Evolutionary conservation across 768 basidiomycete species (phyloP).

Genomic region (Boletus tomentosulus): DNA sequence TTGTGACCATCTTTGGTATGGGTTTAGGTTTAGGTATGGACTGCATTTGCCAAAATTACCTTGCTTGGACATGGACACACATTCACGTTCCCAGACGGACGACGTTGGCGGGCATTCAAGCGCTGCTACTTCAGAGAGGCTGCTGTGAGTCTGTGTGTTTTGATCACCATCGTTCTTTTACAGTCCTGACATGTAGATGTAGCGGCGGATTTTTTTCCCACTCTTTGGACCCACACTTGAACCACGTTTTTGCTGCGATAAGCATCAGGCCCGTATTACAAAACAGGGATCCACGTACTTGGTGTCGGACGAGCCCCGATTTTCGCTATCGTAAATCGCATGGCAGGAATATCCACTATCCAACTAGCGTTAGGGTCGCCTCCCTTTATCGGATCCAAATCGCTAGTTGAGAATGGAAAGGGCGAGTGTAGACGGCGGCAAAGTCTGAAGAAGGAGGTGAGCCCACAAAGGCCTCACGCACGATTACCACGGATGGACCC

Average conservation of each 20-base stretch:
- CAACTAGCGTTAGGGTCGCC: neutral
- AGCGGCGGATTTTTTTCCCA: neutral
- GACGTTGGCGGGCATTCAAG: neutral
- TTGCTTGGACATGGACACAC: conserved; percentile 2
- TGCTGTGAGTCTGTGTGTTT: conserved; percentile 3
- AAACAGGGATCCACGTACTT: neutral
- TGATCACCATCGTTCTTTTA: neutral
- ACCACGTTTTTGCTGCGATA: conserved; percentile 3
- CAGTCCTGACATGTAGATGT: neutral
- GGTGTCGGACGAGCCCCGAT: neutral
- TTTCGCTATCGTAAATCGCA: neutral
- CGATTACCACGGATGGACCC: conserved; percentile 33
- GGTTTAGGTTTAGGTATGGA: neutral
- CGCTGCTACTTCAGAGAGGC: neutral
- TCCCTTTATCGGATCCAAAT: neutral
- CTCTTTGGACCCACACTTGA: conserved; percentile 1
- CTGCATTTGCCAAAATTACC: conserved; percentile 13
- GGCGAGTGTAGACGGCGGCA: neutral
- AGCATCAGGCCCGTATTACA: conserved; percentile 2
- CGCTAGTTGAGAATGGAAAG: conserved; percentile 1
- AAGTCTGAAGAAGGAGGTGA: neutral
- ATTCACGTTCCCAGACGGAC: conserved; percentile 1
- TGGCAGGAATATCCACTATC: neutral
- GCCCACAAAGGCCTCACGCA: neutral
- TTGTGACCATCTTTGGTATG: conserved; percentile 16